Evolutionary conservation across 2,329 filamentous ascomycete genomes (phyloP), one percentile per base, ranked within the genome.

Genomic region (Paraphoma sp.): DNA sequence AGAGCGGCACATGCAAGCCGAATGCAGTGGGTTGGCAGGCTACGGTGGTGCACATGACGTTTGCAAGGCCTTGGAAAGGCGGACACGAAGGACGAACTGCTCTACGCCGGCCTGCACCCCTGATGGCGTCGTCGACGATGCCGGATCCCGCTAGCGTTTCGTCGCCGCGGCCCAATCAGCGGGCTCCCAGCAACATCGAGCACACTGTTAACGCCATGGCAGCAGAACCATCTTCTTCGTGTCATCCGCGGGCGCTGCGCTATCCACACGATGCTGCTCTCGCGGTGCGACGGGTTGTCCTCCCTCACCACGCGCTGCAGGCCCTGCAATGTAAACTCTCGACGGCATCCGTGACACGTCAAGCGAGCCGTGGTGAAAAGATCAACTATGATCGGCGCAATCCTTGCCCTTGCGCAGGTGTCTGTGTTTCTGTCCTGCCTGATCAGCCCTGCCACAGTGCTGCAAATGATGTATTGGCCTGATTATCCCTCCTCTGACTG

Each of bases 11-110:
- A 48, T 40, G 18, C 48, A 62, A 57, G 64, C 59, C 56, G 59
- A 60, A 49, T 48, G 56, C 54, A 44, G 52, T 42, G 54, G 50
- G 59, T 56, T 64, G 62, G 51, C 52, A 51, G 56, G 49, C 47
- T 54, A 46, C 31, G 51, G 48, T 53, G 54, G 63, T 59, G 66
- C 72, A 73, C 72, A 74, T 75, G 72, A 75, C 72, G 72, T 73
- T 70, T 59, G 65, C 64, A 67, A 60, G 56, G 63, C 60, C 63
- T 64, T 67, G 63, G 59, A 59, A 63, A 57, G 46, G 55, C 47
- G 55, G 53, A 54, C 48, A 50, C 48, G 44, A 48, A 57, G 59
- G 64, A 65, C 61, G 58, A 64, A 64, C 63, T 61, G 57, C 51
- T 57, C 46, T 45, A 54, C 54, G 54, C 62, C 59, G 63, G 59